Conservation (phyloP, 352 stramenopile genomes). For the Phytophthora aleatoria region DNA sequence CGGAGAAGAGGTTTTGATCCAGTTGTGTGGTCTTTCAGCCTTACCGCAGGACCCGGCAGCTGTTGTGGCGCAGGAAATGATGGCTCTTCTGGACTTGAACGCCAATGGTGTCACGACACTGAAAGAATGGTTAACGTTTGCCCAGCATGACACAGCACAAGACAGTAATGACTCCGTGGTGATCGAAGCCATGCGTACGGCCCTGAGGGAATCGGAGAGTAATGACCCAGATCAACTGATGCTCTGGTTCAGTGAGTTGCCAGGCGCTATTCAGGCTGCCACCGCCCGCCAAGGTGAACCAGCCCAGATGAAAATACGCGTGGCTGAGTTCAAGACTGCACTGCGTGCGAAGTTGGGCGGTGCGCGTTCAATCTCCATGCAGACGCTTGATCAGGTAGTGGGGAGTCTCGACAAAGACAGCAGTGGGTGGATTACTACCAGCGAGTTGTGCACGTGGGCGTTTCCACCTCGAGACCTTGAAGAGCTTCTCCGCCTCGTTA, state of each 20-base stretch:
- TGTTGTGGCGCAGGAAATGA: conserved; percentile 36
- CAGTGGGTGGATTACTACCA: conserved; percentile 74
- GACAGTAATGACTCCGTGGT: conserved; percentile 19
- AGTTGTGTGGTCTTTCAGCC: conserved; percentile 23
- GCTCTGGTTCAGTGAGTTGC: conserved; percentile 54
- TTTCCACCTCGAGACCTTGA: conserved; percentile 67
- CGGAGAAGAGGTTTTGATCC: conserved; percentile 7
- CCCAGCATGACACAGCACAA: conserved; percentile 19
- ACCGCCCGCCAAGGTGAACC: conserved; percentile 3
- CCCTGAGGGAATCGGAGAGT: conserved; percentile 22
- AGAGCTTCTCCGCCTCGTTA: conserved; percentile 52
- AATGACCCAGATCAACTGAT: conserved; percentile 30
- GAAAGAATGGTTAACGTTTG: conserved; percentile 55
- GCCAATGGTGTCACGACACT: conserved; percentile 62
- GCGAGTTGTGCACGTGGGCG: conserved; percentile 54
- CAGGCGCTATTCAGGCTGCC: conserved; percentile 34
- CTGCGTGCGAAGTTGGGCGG: conserved; percentile 33
- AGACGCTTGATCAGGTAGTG: conserved; percentile 42
- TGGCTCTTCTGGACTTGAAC: conserved; percentile 54
- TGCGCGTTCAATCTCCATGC: conserved; percentile 16
- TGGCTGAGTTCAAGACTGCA: conserved; percentile 61
- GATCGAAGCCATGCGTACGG: conserved; percentile 30
- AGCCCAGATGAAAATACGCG: conserved; percentile 51
- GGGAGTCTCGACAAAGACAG: conserved; percentile 56
- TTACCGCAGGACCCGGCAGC: conserved; percentile 10